These are phyloP conservation scores for Basidiobolus meristosporus DNA, from an alignment of 371 early-diverging fungal species.

Conservation along the genomic window DNA sequence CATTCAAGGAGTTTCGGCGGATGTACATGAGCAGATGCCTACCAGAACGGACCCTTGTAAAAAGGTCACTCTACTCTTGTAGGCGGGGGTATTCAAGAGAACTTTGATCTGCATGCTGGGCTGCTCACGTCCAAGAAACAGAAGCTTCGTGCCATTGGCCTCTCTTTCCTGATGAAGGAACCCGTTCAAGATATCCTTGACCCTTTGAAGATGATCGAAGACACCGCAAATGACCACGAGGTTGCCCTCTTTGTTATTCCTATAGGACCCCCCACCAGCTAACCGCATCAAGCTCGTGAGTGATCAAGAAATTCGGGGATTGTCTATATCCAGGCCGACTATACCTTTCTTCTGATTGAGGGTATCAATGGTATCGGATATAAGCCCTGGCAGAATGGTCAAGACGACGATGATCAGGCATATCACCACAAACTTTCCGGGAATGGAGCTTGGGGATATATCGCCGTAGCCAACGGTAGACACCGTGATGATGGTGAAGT, in stretches of 20 bases:
- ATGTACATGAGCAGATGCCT: constrained; percentile 1
- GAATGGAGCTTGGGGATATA: constrained; percentile 35
- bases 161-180: constrained; percentile 31
- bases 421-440: constrained; percentile 43
- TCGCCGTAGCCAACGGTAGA: constrained; percentile 75
- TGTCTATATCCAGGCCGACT: constrained; percentile 11
- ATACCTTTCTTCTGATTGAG: constrained; percentile 19
- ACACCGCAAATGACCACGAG: constrained; percentile 38
- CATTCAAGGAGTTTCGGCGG: no score
- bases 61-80: constrained; percentile 9
- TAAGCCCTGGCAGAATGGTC: constrained; percentile 32
- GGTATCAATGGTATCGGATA: constrained; percentile 30
- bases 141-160: constrained; percentile 9
- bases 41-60: constrained; percentile 10
- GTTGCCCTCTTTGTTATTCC: constrained; percentile 18
- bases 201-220: constrained; percentile 21
- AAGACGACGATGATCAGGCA: constrained; percentile 41
- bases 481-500: constrained; percentile 38
- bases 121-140: constrained; percentile 27
- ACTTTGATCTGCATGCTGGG: constrained; percentile 24
- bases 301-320: background rate
- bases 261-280: constrained; percentile 2
- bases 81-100: constrained; percentile 8
- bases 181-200: constrained; percentile 32
- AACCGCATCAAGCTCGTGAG: no score